phyloP scores from a whole-genome alignment of 73 alveolate species.

The Blepharisma japonicum region DNA sequence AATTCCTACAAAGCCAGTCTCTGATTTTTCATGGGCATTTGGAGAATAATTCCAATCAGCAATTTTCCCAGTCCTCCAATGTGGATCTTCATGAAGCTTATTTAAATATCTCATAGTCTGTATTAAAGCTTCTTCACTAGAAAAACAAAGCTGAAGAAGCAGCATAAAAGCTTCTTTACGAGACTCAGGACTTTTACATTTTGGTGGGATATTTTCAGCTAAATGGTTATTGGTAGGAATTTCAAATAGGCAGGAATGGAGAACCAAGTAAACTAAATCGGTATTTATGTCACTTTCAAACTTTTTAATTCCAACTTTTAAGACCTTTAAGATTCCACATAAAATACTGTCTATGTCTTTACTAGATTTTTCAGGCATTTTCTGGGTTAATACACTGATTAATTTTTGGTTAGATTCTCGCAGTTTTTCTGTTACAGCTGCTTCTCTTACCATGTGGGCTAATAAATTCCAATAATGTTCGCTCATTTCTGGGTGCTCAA shows the following conservation, averaged over 20 bases:
- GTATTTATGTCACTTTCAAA: neutral
- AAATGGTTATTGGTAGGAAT: neutral
- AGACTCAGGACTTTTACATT: constrained; percentile 30
- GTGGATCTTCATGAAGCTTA: constrained; percentile 22
- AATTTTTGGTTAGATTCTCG: neutral
- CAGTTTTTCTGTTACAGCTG: neutral
- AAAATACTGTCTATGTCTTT: neutral
- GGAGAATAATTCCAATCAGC: constrained; percentile 32
- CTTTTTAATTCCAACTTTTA: constrained; percentile 4
- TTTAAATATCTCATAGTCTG: neutral
- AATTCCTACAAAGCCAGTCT: constrained; percentile 64
- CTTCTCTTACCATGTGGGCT: constrained; percentile 2
- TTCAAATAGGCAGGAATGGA: constrained; percentile 27
- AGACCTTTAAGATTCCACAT: constrained; percentile 20
- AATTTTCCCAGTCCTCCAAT: constrained; percentile 30
- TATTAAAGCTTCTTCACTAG: neutral
- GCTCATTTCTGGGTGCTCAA: neutral
- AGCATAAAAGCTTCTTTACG: neutral
- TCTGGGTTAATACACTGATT: neutral
- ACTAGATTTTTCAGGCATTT: constrained; percentile 10
- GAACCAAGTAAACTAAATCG: neutral
- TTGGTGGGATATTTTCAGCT: constrained; percentile 9
- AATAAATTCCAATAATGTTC: neutral
- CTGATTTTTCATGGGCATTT: constrained; percentile 40
- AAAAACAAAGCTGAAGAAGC: neutral